Evolutionary conservation across 352 stramenopile genomes (phyloP).

Genomic region (Plasmopara muralis): DNA sequence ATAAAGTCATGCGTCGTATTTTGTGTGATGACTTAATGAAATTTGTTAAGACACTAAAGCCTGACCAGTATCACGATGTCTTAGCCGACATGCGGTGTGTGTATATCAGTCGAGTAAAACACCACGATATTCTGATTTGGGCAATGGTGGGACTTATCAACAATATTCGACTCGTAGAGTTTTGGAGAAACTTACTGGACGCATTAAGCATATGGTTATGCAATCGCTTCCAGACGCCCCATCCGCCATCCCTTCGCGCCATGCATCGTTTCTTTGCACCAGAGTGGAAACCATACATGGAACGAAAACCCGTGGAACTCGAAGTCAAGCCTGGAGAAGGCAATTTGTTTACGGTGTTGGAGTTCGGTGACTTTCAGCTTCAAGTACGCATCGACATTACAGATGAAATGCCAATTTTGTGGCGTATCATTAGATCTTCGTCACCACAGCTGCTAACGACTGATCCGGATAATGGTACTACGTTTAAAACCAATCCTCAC

Average conservation of each 20-base stretch:
- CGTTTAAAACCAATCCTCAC: constrained; percentile 18
- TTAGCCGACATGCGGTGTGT: constrained; percentile 12
- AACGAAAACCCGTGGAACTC: constrained; percentile 18
- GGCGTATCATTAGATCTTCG: constrained; percentile 34
- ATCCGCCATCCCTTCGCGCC: constrained; percentile 34
- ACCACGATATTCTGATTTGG: constrained; percentile 25
- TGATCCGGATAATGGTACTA: constrained; percentile 10
- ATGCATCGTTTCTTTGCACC: constrained; percentile 44
- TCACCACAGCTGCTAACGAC: constrained; percentile 12
- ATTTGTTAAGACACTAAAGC: constrained; percentile 19
- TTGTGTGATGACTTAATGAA: constrained; percentile 23
- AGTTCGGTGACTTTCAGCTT: constrained; percentile 32
- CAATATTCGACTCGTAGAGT: constrained; percentile 27
- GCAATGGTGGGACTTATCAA: constrained; percentile 43
- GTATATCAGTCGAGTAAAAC: constrained; percentile 15
- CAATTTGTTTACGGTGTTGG: constrained; percentile 23
- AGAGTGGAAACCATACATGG: constrained; percentile 30
- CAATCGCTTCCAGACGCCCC: constrained; percentile 11
- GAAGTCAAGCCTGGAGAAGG: constrained; percentile 9
- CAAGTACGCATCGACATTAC: constrained; percentile 40
- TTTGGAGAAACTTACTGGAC: constrained; percentile 47
- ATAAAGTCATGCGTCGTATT: constrained; percentile 13
- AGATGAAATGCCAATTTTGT: constrained; percentile 32
- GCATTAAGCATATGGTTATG: constrained; percentile 20
- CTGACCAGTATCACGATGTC: constrained; percentile 17